Conservation (phyloP, 176 grass and related monocot species). For the Raddia guianensis region DNA sequence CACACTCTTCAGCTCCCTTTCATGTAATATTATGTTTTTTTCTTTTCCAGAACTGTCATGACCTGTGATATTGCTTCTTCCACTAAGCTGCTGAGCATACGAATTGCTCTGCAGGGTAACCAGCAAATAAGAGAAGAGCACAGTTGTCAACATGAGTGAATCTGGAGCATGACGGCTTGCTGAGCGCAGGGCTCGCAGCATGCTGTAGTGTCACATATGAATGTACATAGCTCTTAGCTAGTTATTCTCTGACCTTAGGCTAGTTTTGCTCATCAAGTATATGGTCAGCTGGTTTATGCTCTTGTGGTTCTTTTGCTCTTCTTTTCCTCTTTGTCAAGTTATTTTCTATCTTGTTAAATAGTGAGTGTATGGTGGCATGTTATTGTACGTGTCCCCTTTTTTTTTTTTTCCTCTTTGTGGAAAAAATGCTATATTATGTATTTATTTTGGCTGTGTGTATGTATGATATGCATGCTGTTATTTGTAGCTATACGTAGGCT, state of each 20-base stretch:
- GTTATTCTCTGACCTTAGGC: slow-evolving; percentile 34
- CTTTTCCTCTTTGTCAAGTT: not conserved
- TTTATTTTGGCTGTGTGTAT: not conserved
- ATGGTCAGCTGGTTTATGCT: slow-evolving; percentile 31
- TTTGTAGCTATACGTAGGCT: slow-evolving; percentile 2
- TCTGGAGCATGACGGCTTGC: not conserved
- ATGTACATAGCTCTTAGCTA: slow-evolving; percentile 39
- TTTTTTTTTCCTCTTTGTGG: not conserved
- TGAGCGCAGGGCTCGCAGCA: not conserved
- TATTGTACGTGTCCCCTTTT: not conserved
- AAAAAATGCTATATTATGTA: not conserved
- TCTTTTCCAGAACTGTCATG: not conserved
- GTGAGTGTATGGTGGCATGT: not conserved
- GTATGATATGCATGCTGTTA: not conserved
- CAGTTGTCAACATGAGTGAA: not conserved
- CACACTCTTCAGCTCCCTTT: slow-evolving; percentile 33
- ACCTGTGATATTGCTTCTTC: not conserved
- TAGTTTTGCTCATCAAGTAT: slow-evolving; percentile 41
- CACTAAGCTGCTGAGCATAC: not conserved
- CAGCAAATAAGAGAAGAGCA: slow-evolving; percentile 36
- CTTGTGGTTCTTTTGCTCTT: slow-evolving; percentile 4
- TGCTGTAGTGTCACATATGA: slow-evolving; percentile 6
- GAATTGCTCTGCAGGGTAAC: slow-evolving; percentile 6
- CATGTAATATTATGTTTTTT: slow-evolving; percentile 43
- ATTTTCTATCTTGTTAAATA: not conserved